Base-by-base conservation (phyloP, 139 green algal genomes). In the Tetraselmis chui region DNA sequence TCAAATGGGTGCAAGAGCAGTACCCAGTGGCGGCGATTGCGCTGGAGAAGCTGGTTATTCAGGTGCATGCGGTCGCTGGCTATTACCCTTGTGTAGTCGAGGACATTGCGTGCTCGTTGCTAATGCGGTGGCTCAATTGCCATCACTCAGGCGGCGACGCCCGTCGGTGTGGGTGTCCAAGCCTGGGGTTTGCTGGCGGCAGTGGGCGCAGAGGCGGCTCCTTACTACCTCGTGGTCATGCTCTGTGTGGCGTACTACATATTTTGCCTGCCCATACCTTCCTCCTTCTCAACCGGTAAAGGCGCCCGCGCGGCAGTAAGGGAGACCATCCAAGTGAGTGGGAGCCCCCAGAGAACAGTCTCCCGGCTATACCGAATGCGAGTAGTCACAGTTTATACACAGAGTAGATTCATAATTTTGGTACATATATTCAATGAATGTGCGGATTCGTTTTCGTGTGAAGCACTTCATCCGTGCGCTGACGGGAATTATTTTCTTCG, bases 1-100 rank as follows among this genome's bases (percentile, higher is more conserved):
- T 98, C 88, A 90, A 90, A 29, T 98, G 92, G 87, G 84, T 98
- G 24, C 91, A 97, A 82, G 82, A 95, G 81, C 90, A 94, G 79
- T 91, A 97, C 83, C 94, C 95, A 2, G 86, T 91, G 0, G 80
- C 83, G 1, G 79, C 92, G 0, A 82, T 92, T 76, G 86, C 89
- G 29, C 85, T 90, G 26, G 77, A 76, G 78, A 26, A 28, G 74
- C 26, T 31, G 74, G 74, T 77, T 5, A 67, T 67, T 18, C 45
- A 67, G 45, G 45, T 67, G 45, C n/a, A n/a, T n/a, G n/a, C n/a
- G n/a, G n/a, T n/a, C n/a, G n/a, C n/a, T n/a, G n/a, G n/a, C n/a
- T n/a, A n/a, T n/a, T n/a, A n/a, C n/a, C n/a, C n/a, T n/a, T n/a
- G n/a, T n/a, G n/a, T n/a, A n/a, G n/a, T n/a, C n/a, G n/a, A n/a